These are phyloP conservation scores for Aspergillus kassunensis DNA, from an alignment of 495 filamentous ascomycete genomes.

Conservation along the genomic window DNA sequence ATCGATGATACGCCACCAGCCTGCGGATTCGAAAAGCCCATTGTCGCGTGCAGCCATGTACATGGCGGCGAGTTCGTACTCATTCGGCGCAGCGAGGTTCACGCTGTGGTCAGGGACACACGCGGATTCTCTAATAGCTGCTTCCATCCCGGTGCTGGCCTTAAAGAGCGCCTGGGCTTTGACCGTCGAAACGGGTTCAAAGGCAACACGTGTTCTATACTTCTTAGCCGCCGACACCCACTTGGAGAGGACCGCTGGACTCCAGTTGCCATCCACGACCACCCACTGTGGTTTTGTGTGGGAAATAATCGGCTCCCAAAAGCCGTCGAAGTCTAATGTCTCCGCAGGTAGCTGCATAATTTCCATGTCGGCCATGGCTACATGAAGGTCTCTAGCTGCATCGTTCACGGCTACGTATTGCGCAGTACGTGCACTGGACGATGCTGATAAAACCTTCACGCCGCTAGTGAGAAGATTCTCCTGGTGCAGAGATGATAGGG, in stretches of 20 bases:
- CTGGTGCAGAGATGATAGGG: slow-evolving; percentile 55
- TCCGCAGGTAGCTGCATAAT: slow-evolving; percentile 62
- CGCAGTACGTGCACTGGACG: slow-evolving; percentile 60
- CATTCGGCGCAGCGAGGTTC: slow-evolving; percentile 77
- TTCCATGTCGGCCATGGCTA: slow-evolving; percentile 93
- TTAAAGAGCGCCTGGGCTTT: slow-evolving; percentile 72
- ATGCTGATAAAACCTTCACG: slow-evolving; percentile 52
- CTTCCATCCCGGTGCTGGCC: slow-evolving; percentile 15
- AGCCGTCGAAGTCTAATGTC: slow-evolving; percentile 37
- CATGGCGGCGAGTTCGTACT: slow-evolving; percentile 74
- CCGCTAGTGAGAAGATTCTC: slow-evolving; percentile 61
- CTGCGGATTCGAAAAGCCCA: slow-evolving; percentile 59
- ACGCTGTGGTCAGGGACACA: slow-evolving; percentile 60
- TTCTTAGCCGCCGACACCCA: slow-evolving; percentile 59
- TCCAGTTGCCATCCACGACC: slow-evolving; percentile 83
- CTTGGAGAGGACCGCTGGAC: slow-evolving; percentile 51
- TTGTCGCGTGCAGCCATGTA: slow-evolving; percentile 57
- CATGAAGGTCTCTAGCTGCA: slow-evolving; percentile 67
- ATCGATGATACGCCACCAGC: slow-evolving; percentile 79
- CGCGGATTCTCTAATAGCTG: slow-evolving; percentile 28
- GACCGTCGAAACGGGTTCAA: slow-evolving; percentile 83
- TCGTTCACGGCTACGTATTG: slow-evolving; percentile 93
- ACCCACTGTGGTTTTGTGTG: slow-evolving; percentile 63
- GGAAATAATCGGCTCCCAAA: slow-evolving; percentile 58
- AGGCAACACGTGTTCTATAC: slow-evolving; percentile 58